phyloP scores from a whole-genome alignment of 805 yeast genomes.

The Suhomyces prunicola region DNA sequence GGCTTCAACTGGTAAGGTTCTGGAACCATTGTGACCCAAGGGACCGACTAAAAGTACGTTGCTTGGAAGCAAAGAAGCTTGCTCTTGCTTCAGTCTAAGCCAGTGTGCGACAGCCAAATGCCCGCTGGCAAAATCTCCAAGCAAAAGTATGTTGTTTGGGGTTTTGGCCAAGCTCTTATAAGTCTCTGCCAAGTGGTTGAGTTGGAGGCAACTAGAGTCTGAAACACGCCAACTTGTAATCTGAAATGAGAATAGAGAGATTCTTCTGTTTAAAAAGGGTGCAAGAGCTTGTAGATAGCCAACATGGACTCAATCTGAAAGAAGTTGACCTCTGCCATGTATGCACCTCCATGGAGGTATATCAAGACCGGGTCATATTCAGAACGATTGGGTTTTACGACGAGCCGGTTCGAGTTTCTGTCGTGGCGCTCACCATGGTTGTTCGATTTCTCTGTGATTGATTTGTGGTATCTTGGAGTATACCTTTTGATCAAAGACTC shows the following conservation, averaged over 20 bases:
- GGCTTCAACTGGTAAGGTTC: slow-evolving; percentile 17
- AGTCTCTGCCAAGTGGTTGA: slow-evolving; percentile 26
- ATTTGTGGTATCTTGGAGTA: not conserved
- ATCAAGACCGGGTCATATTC: slow-evolving; percentile 29
- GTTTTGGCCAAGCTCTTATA: slow-evolving; percentile 21
- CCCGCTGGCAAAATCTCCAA: slow-evolving; percentile 47
- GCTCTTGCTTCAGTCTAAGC: slow-evolving; percentile 20
- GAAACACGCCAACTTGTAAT: slow-evolving; percentile 28
- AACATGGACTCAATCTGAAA: slow-evolving; percentile 28
- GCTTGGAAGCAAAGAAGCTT: slow-evolving; percentile 20
- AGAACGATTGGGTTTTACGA: slow-evolving; percentile 22
- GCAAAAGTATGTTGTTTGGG: slow-evolving; percentile 24
- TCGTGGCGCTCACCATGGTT: slow-evolving; percentile 33
- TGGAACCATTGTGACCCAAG: slow-evolving; percentile 38
- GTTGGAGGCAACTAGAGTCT: too few relatives aligned
- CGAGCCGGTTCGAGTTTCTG: slow-evolving; percentile 32
- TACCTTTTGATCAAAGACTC: not conserved
- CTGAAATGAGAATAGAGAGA: slow-evolving; percentile 21
- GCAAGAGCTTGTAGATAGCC: slow-evolving; percentile 26
- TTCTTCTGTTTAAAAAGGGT: slow-evolving; percentile 15
- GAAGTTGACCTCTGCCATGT: slow-evolving; percentile 22
- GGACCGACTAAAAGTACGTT: slow-evolving; percentile 32
- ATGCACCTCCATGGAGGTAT: slow-evolving; percentile 43
- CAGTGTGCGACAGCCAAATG: slow-evolving; percentile 30
- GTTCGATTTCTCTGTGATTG: slow-evolving; percentile 4